Evolutionary conservation across 805 yeast genomes (phyloP).

Genomic region (Cyberlindnera mrakii): DNA sequence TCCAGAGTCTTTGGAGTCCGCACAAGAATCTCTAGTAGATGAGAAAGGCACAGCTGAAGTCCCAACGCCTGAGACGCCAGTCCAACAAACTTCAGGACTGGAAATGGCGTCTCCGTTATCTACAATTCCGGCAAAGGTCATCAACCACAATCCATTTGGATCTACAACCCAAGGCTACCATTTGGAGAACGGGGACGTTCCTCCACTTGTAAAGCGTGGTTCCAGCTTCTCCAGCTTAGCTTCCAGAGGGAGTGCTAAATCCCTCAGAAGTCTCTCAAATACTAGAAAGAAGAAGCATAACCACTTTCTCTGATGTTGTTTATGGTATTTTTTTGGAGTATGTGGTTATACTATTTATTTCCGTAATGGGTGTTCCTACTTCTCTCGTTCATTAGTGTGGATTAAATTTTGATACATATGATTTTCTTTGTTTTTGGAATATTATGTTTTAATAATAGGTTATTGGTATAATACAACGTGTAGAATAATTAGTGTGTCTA

Average conservation of each 20-base stretch:
- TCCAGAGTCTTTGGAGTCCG: no score
- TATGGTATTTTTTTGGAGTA: not conserved
- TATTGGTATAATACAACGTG: not conserved
- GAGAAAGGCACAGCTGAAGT: no score
- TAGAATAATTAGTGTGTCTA: not conserved
- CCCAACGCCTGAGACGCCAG: no score
- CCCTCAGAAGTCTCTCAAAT: slow-evolving; percentile 4
- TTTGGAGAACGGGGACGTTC: not conserved
- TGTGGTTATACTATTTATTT: not conserved
- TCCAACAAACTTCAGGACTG: no score
- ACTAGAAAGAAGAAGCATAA: slow-evolving; percentile 18
- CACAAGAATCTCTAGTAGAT: no score
- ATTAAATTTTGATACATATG: no score
- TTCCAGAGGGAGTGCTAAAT: slow-evolving; percentile 11
- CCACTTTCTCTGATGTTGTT: slow-evolving; percentile 9
- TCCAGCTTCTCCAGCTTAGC: slow-evolving; percentile 16
- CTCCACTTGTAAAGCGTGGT: slow-evolving; percentile 1
- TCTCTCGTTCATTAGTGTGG: no score
- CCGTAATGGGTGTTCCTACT: not conserved
- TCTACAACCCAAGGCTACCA: not conserved
- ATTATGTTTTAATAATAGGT: no score
- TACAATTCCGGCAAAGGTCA: not conserved
- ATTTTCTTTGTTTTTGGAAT: no score
- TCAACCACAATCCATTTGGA: slow-evolving; percentile 1
- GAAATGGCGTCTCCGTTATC: no score